A percentile compares a stretch with the other conserved stretches of the same genome.
Evolutionary conservation across 2,329 filamentous ascomycete genomes (phyloP).

Genomic region (Xylariomycetidae sp.): DNA sequence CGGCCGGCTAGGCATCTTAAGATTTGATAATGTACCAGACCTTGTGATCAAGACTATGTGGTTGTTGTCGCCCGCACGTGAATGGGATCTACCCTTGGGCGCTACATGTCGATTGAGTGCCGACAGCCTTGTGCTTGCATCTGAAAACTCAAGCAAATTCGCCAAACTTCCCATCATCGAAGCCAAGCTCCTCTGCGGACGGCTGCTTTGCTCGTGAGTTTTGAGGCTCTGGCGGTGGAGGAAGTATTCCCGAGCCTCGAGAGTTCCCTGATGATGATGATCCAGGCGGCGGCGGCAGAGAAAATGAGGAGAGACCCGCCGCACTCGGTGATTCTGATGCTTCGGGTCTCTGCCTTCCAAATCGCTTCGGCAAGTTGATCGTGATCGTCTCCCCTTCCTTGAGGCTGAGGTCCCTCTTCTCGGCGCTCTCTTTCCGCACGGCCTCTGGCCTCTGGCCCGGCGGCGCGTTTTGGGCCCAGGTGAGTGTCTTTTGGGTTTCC

Average conservation of each 20-base stretch:
- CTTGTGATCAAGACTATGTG: too few relatives aligned
- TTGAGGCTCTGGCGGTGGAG: conserved; percentile 60
- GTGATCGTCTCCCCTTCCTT: conserved; percentile 89
- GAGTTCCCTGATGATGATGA: conserved; percentile 29
- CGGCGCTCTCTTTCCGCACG: conserved; percentile 36
- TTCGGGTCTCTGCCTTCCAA: conserved; percentile 42
- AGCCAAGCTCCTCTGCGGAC: conserved; percentile 62
- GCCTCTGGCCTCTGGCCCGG: conserved; percentile 29
- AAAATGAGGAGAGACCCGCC: conserved; percentile 51
- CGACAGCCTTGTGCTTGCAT: conserved; percentile 2
- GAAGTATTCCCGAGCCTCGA: conserved; percentile 38
- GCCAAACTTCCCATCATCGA: conserved; percentile 83
- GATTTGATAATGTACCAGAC: too few relatives aligned
- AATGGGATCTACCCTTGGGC: conserved; percentile 2
- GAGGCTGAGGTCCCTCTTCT: conserved; percentile 72
- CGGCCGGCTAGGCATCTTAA: conserved; percentile 7
- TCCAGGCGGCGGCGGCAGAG: conserved; percentile 69
- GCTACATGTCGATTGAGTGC: conserved; percentile 4
- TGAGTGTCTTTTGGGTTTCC: conserved; percentile 66
- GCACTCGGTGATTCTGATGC: conserved; percentile 16
- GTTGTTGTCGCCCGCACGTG: too few relatives aligned
- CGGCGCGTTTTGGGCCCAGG: conserved; percentile 43
- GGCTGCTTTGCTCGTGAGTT: conserved; percentile 54
- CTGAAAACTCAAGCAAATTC: conserved; percentile 56
- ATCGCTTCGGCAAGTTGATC: conserved; percentile 63